Evolutionary conservation across 169 alveolate genomes (phyloP).

Genomic region (Plasmodium chabaudi): DNA sequence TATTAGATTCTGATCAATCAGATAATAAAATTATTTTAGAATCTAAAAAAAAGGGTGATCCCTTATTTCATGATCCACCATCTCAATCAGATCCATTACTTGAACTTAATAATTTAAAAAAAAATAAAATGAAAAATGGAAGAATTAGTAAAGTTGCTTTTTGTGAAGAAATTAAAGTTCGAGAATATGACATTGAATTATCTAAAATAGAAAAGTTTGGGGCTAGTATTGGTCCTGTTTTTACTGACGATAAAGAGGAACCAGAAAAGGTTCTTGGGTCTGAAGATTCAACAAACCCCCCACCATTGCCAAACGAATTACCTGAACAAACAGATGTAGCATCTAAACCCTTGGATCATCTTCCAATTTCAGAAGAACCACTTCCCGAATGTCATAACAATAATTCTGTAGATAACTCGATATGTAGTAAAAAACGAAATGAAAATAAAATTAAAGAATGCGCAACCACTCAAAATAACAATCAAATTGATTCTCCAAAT

Average conservation of each 20-base stretch:
- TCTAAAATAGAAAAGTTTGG: slow-evolving; percentile 82
- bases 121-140: slow-evolving; percentile 24
- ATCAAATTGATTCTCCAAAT: no score
- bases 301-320: no score
- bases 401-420: no score
- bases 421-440: no score
- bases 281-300: no score
- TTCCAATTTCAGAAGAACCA: no score
- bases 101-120: not conserved
- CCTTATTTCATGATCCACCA: not conserved
- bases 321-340: no score
- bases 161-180: slow-evolving; percentile 74
- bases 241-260: slow-evolving; percentile 42
- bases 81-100: not conserved
- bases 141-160: slow-evolving; percentile 73
- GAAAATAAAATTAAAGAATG: no score
- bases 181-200: slow-evolving; percentile 80
- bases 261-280: no score
- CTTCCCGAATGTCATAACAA: no score
- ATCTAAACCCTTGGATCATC: no score
- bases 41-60: not conserved
- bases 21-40: not conserved
- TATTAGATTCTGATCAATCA: not conserved
- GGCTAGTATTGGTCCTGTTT: slow-evolving; percentile 79
- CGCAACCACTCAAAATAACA: no score